phyloP scores from a whole-genome alignment of 805 yeast species.

The Metschnikowia lunata region DNA sequence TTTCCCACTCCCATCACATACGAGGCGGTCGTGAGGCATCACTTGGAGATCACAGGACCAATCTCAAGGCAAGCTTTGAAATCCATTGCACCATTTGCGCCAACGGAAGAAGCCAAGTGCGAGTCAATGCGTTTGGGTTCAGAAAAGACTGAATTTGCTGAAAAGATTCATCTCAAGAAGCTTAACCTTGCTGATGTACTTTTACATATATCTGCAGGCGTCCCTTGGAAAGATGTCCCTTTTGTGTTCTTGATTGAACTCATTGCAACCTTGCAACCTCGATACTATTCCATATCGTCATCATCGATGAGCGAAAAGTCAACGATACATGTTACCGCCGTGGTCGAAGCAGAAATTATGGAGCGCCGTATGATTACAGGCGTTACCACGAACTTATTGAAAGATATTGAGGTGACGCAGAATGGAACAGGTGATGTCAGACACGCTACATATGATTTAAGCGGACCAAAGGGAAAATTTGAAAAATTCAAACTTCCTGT shows the following conservation, averaged over 20 bases:
- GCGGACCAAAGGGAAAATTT: conserved; percentile 75
- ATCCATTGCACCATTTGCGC: conserved; percentile 77
- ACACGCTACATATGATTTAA: conserved; percentile 59
- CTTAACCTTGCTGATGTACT: conserved; percentile 76
- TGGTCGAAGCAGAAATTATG: conserved; percentile 64
- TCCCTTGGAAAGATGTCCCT: conserved; percentile 73
- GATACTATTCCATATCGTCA: conserved; percentile 94
- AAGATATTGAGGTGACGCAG: conserved; percentile 60
- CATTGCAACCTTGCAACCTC: conserved; percentile 79
- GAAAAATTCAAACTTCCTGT: conserved; percentile 68
- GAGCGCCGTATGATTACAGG: conserved; percentile 53
- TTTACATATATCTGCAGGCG: conserved; percentile 54
- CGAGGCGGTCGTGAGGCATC: conserved; percentile 79
- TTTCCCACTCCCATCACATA: conserved; percentile 84
- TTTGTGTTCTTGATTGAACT: conserved; percentile 81
- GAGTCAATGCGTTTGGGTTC: conserved; percentile 52
- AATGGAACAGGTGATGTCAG: conserved; percentile 40
- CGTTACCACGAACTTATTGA: conserved; percentile 85
- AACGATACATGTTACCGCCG: conserved; percentile 80
- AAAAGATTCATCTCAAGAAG: conserved; percentile 55
- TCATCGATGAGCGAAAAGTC: conserved; percentile 75
- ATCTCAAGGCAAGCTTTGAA: conserved; percentile 84
- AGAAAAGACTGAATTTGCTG: conserved; percentile 66
- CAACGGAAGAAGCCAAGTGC: conserved; percentile 52
- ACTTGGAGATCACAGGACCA: conserved; percentile 87